Base-by-base conservation (phyloP, 2,329 filamentous ascomycete genomes). In the Cladophialophora immunda region DNA sequence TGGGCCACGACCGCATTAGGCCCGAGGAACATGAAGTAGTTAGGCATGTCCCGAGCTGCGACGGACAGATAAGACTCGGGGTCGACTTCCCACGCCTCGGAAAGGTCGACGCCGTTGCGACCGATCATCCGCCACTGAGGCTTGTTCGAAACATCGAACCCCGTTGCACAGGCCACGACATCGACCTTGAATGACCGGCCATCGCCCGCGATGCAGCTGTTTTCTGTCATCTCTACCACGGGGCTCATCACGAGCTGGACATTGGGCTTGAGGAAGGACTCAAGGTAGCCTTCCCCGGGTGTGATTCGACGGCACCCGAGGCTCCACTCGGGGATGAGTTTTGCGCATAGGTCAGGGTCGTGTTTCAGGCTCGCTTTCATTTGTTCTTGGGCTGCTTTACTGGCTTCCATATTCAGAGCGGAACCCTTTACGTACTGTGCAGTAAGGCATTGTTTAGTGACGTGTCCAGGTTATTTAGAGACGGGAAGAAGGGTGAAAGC, bases 221-320 rank as follows among this genome's bases (percentile, higher is more conserved):
- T 70, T 22, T 72, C 70, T 1, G 74, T 76, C 60, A 82, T 78
- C 9, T 73, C 68, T 0, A 70, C 68, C 11, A 79, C 79, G n/a
- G 78, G 69, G 34, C 77, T 78, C n/a, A 70, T 71, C 3, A 69
- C 59, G 5, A 76, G 63, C 13, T 66, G 55, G 1, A 78, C 78
- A 67, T 83, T 83, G 0, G 76, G 73, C 22, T 80, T 57, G 4
- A 75, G 74, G 6, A 83, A 73, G 2, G 83, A 81, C 71, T 85
- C 81, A 9, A 86, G 79, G 70, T 84, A 86, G 0, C 84, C 83
- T 17, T 81, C 81, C 0, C 83, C 84, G 0, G 84, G 84, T 0
- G 84, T 85, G 22, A 84, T 69, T 0, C 84, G 77, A 11, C 82
- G 76, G 63, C 83, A 85, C 0, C 83, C 83, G 6, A 75, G 62